Conservation (phyloP, 2,329 filamentous ascomycete species). For the Cephalotrichum gorgonifer region DNA sequence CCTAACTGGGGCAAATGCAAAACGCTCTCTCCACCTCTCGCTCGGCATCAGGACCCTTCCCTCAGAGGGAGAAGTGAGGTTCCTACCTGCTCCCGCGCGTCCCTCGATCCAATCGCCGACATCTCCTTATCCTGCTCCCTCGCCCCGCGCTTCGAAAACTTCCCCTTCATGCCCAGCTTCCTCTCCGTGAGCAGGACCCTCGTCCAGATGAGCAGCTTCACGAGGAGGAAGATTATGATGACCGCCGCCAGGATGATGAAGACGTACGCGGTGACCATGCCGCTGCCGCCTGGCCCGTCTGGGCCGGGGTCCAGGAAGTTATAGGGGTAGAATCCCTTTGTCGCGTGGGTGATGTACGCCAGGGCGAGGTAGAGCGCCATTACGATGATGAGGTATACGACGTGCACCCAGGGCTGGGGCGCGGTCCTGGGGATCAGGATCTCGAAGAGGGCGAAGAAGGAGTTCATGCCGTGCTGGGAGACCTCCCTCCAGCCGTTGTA, state of each 20-base stretch:
- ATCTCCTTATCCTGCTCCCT: background rate
- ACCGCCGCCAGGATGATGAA: constrained; percentile 45
- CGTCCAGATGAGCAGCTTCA: constrained; percentile 38
- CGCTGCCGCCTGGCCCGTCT: constrained; percentile 32
- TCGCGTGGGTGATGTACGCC: constrained; percentile 62
- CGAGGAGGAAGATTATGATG: constrained; percentile 40
- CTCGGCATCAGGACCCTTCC: background rate
- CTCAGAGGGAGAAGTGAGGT: too few species aligned
- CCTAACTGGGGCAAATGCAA: too few species aligned
- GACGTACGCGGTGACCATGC: constrained; percentile 52
- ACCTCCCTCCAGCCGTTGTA: constrained; percentile 56
- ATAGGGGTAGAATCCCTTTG: constrained; percentile 68
- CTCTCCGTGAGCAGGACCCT: constrained; percentile 38
- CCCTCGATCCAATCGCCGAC: too few species aligned
- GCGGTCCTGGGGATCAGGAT: constrained; percentile 57
- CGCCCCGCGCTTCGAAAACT: constrained; percentile 18
- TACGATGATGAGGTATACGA: constrained; percentile 59
- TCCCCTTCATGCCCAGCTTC: constrained; percentile 31
- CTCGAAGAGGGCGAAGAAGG: constrained; percentile 64
- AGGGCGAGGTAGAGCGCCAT: constrained; percentile 62
- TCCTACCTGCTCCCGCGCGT: background rate
- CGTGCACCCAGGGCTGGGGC: constrained; percentile 49
- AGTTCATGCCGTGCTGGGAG: constrained; percentile 67
- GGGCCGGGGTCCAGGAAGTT: constrained; percentile 56
- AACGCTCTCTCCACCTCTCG: too few species aligned